phyloP scores from a whole-genome alignment of 2,329 filamentous ascomycete genomes.

The Fusarium annulatum region DNA sequence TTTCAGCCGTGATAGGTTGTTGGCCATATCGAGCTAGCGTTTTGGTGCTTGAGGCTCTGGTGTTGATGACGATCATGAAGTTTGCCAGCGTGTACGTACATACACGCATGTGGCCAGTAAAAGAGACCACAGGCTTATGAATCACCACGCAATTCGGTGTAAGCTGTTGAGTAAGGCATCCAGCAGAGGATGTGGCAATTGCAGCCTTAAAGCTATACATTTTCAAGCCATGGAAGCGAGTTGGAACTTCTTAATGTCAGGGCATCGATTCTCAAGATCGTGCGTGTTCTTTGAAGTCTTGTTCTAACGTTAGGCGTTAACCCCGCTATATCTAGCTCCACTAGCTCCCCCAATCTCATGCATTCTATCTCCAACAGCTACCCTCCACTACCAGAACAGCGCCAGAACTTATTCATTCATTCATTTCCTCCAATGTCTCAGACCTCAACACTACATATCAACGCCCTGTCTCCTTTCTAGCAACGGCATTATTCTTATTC shows the following conservation, averaged over 20 bases:
- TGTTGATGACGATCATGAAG: constrained; percentile 38
- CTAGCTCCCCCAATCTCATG: constrained; percentile 24
- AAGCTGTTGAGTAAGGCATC: not conserved
- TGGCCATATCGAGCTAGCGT: constrained; percentile 23
- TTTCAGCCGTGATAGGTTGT: not conserved
- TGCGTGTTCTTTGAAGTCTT: constrained; percentile 2
- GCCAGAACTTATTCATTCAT: constrained; percentile 2
- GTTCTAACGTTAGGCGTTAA: constrained; percentile 4
- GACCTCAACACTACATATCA: constrained; percentile 17
- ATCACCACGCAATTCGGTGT: constrained; percentile 13
- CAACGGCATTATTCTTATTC: not conserved
- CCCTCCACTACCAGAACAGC: not conserved
- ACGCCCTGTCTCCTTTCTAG: not conserved
- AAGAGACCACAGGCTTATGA: constrained; percentile 19
- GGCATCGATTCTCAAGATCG: constrained; percentile 8
- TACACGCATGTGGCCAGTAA: not conserved
- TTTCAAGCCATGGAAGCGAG: not conserved
- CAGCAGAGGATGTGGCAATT: not conserved
- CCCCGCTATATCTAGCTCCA: constrained; percentile 35
- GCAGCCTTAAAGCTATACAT: constrained; percentile 1
- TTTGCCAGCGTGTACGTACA: constrained; percentile 20
- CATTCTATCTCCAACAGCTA: constrained; percentile 1
- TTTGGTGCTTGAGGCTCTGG: constrained; percentile 30
- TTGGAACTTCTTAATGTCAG: not conserved
- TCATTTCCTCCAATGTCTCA: constrained; percentile 12